Percentiles rank a stretch among this genome's conserved stretches.
Evolutionary conservation across 1,284 basidiomycete genomes (phyloP).

Genomic region (Sanghuangporus sanghuang): DNA sequence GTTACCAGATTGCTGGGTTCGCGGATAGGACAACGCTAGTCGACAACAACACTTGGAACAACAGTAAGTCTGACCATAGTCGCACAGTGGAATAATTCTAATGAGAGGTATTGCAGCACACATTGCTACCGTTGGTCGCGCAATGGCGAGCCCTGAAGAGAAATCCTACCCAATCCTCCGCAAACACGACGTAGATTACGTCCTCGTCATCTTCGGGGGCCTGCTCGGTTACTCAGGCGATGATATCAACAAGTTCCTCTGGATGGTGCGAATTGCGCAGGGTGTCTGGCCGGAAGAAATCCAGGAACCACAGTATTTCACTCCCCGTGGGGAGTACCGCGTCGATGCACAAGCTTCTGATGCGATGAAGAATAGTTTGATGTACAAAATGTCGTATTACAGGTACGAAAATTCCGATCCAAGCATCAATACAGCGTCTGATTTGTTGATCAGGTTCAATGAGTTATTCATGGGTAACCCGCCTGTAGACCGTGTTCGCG

Average conservation of each 20-base stretch:
- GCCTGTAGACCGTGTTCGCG: slow-evolving; percentile 78
- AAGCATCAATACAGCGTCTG: slow-evolving; percentile 1
- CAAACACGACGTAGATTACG: slow-evolving; percentile 97
- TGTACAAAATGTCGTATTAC: slow-evolving; percentile 99
- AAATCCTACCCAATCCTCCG: slow-evolving; percentile 95
- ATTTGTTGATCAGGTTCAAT: slow-evolving; percentile 54
- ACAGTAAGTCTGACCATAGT: slow-evolving; percentile 58
- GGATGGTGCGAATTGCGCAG: slow-evolving; percentile 98
- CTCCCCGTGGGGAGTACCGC: slow-evolving; percentile 88
- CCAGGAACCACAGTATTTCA: slow-evolving; percentile 93
- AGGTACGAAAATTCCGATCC: slow-evolving; percentile 45
- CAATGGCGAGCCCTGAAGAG: slow-evolving; percentile 94
- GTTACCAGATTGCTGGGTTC: slow-evolving; percentile 99
- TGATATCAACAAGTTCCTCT: slow-evolving; percentile 99
- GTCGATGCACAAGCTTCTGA: slow-evolving; percentile 84
- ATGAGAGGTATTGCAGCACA: slow-evolving; percentile 49
- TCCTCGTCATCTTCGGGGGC: slow-evolving; percentile 97
- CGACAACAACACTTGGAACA: slow-evolving; percentile 99
- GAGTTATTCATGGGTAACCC: slow-evolving; percentile 80
- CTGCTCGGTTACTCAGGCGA: slow-evolving; percentile 97
- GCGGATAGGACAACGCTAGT: slow-evolving; percentile 96
- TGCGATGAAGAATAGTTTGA: slow-evolving; percentile 94
- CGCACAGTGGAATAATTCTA: background rate
- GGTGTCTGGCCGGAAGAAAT: slow-evolving; percentile 99
- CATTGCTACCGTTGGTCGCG: slow-evolving; percentile 96